phyloP scores from a whole-genome alignment of 2,329 filamentous ascomycete species.

The Teratosphaeria viscida region DNA sequence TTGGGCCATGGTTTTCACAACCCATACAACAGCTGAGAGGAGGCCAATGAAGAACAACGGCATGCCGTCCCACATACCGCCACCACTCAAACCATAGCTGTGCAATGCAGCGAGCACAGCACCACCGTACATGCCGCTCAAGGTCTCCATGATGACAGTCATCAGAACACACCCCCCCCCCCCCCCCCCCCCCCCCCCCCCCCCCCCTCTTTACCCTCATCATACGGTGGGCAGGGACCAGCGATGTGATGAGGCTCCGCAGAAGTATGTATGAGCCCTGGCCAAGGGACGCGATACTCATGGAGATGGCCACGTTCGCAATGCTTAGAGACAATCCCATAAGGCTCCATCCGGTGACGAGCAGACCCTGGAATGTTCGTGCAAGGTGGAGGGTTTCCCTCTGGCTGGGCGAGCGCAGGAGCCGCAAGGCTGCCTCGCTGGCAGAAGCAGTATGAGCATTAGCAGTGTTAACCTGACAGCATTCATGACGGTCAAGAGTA shows the following conservation, averaged over 20 bases:
- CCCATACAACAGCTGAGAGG: constrained; percentile 18
- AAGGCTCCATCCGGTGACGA: constrained; percentile 19
- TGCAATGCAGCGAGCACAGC: constrained; percentile 38
- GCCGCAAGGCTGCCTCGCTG: constrained; percentile 11
- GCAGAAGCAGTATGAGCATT: constrained; percentile 23
- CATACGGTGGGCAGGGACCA: constrained; percentile 45
- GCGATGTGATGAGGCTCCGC: constrained; percentile 42
- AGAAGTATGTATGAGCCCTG: constrained; percentile 34
- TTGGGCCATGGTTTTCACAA: constrained; percentile 11
- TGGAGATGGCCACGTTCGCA: constrained; percentile 22
- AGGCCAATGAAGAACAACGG: constrained; percentile 34
- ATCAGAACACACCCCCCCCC: too few species aligned
- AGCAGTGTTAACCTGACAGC: constrained; percentile 21
- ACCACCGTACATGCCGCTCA: constrained; percentile 38
- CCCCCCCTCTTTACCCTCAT: constrained; percentile 48
- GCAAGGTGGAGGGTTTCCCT: constrained; percentile 24
- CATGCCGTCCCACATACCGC: constrained; percentile 43
- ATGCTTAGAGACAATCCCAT: constrained; percentile 23
- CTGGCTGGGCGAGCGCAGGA: constrained; percentile 13
- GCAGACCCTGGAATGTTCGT: constrained; percentile 18
- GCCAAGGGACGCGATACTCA: constrained; percentile 39
- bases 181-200: too few species aligned
- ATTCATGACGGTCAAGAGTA: constrained; percentile 23
- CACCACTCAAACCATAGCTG: constrained; percentile 36
- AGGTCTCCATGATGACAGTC: constrained; percentile 39